Evolutionary conservation across 2,329 filamentous ascomycete species (phyloP).

Genomic region (Hypoxylon sp.): DNA sequence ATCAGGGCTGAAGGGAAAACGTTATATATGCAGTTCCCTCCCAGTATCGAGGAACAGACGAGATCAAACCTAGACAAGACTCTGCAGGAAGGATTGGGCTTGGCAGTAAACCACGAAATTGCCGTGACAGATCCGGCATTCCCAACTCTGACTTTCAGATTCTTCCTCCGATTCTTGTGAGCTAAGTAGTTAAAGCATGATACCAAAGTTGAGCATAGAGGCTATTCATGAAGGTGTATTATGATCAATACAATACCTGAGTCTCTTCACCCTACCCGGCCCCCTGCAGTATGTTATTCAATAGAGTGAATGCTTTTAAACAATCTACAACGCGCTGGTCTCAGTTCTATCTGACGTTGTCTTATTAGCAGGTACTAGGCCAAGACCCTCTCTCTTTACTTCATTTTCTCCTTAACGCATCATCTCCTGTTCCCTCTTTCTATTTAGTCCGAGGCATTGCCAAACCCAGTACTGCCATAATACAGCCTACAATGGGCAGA

Average conservation of each 20-base stretch:
- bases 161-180: constrained; percentile 57
- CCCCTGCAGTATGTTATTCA: background rate
- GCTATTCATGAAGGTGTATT: too few relatives aligned
- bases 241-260: too few relatives aligned
- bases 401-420: too few relatives aligned
- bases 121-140: constrained; percentile 94
- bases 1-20: constrained; percentile 81
- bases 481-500: too few relatives aligned
- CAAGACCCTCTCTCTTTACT: too few relatives aligned
- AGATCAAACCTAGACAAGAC: constrained; percentile 82
- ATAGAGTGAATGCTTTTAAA: background rate
- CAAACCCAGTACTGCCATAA: too few relatives aligned
- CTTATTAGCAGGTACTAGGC: background rate
- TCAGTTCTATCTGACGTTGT: background rate
- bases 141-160: constrained; percentile 72
- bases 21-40: constrained; percentile 87
- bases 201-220: constrained; percentile 23
- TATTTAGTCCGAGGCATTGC: too few relatives aligned
- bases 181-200: constrained; percentile 21
- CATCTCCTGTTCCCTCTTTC: too few relatives aligned
- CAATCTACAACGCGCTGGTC: background rate
- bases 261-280: too few relatives aligned
- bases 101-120: constrained; percentile 84
- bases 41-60: constrained; percentile 83
- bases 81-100: constrained; percentile 69